Base-by-base conservation (phyloP, 352 stramenopile species). In the Pythium rhizo-oryzae region DNA sequence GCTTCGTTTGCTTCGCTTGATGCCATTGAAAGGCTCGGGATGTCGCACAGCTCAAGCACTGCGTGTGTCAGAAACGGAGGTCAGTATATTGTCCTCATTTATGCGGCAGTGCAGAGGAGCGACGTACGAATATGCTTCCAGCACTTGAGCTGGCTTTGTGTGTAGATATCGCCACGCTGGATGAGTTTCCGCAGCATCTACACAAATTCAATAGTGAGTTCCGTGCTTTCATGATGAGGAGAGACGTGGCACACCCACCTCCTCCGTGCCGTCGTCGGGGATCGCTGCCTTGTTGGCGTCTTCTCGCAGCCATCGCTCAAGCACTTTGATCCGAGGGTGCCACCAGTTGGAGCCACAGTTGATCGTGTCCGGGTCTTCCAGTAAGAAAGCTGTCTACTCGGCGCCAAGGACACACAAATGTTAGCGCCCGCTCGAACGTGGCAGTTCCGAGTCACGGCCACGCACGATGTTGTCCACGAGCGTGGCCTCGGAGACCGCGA, bases 281-380 rank as follows among this genome's bases (percentile, higher is more conserved):
- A 94, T 81, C 23, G 71, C 73, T 4, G 82, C 71, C 33, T 80
- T 79, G 37, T 78, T 89, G 13, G 67, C 75, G 57, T 91, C 82
- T 46, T 90, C 76, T n/a, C 73, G 70, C 51, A 94, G 66, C 86
- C 86, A 94, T 67, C 84, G 82, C 57, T 91, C 82, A 13, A 94
- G 69, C 49, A 91, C 64, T 35, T 79, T 79, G n/a, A 89, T 76
- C 59, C 84, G 75, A 25, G 81, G 71, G 47, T 90, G 81, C 86
- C 86, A 94, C 82, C 85, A 93, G 52, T 83, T 88, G 24, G 71
- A 49, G 12, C 82, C 75, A 6, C 30, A 53, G 37, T 69, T 69
- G n/a, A 89, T 57, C 0, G 59, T 37, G 0, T 76, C 71, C 19
- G 77, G 62, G 43, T 92, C 81, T 53, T 92, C 84, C 18, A 79